phyloP scores from a whole-genome alignment of 2,329 filamentous ascomycete species.

The Dendrostoma leiphaemia region DNA sequence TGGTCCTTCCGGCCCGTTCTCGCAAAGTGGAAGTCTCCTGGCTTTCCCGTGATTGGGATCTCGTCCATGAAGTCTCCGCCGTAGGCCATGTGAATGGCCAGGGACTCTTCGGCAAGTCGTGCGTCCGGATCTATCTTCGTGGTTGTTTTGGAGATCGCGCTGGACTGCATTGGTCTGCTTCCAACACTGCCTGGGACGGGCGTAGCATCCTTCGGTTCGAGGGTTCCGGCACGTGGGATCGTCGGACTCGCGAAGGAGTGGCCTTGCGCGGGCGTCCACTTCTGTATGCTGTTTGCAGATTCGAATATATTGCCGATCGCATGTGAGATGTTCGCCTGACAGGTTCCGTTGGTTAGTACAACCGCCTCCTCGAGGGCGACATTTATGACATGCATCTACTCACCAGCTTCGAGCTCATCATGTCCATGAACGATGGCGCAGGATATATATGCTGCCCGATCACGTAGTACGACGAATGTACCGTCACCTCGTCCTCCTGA shows the following conservation, averaged over 20 bases:
- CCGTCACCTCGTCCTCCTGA: slow-evolving; percentile 56
- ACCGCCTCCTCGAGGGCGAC: neutral
- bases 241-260: slow-evolving; percentile 47
- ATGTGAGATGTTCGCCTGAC: slow-evolving; percentile 53
- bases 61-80: slow-evolving; percentile 67
- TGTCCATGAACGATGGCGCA: slow-evolving; percentile 60
- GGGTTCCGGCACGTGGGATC: slow-evolving; percentile 27
- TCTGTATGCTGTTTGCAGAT: slow-evolving; percentile 47
- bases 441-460: slow-evolving; percentile 66
- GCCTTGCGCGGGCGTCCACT: slow-evolving; percentile 54
- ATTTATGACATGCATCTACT: slow-evolving; percentile 21
- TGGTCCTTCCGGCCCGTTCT: slow-evolving; percentile 56
- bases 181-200: slow-evolving; percentile 42
- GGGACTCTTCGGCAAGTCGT: slow-evolving; percentile 55
- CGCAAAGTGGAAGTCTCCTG: slow-evolving; percentile 63
- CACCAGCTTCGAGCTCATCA: slow-evolving; percentile 59
- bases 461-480: slow-evolving; percentile 62
- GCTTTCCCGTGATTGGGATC: slow-evolving; percentile 65
- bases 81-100: slow-evolving; percentile 55
- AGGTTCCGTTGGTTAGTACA: slow-evolving; percentile 6
- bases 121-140: slow-evolving; percentile 40
- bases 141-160: slow-evolving; percentile 32
- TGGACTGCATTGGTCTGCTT: slow-evolving; percentile 22
- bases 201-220: slow-evolving; percentile 46
- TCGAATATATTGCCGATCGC: slow-evolving; percentile 53